Conservation (phyloP, 2,329 filamentous ascomycete species). For the Fusarium pseudograminearum region DNA sequence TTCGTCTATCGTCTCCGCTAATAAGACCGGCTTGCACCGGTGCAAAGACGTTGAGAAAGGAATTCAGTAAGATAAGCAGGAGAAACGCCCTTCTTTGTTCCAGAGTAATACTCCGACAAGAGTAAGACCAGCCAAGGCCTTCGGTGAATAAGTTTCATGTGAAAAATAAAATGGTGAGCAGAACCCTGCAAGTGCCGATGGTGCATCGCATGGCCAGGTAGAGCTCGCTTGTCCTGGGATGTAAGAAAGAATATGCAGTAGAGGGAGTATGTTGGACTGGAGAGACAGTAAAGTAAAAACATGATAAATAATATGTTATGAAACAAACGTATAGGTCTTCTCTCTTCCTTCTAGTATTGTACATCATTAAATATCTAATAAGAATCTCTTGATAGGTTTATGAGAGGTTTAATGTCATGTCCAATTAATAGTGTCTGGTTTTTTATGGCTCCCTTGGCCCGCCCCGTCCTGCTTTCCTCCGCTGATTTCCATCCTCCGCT, state of each 20-base stretch:
- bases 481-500: constrained; percentile 36
- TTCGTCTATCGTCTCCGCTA: constrained; percentile 16
- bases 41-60: constrained; percentile 16
- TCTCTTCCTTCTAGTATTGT: neutral
- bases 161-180: constrained; percentile 27
- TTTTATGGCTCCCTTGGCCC: constrained; percentile 17
- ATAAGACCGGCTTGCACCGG: constrained; percentile 41
- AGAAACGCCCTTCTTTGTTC: constrained; percentile 4
- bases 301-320: neutral
- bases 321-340: neutral
- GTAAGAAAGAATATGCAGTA: neutral
- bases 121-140: constrained; percentile 13
- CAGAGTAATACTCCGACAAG: neutral
- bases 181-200: constrained; percentile 27
- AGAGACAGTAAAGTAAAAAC: neutral
- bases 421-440: neutral
- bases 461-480: constrained; percentile 28
- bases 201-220: neutral
- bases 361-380: neutral
- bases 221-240: constrained; percentile 9
- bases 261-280: neutral
- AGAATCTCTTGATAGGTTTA: neutral
- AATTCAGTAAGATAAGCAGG: constrained; percentile 9
- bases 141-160: constrained; percentile 19
- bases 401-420: constrained; percentile 6